phyloP scores from a whole-genome alignment of 495 filamentous ascomycete species.

The Aeminium ludgeri region DNA sequence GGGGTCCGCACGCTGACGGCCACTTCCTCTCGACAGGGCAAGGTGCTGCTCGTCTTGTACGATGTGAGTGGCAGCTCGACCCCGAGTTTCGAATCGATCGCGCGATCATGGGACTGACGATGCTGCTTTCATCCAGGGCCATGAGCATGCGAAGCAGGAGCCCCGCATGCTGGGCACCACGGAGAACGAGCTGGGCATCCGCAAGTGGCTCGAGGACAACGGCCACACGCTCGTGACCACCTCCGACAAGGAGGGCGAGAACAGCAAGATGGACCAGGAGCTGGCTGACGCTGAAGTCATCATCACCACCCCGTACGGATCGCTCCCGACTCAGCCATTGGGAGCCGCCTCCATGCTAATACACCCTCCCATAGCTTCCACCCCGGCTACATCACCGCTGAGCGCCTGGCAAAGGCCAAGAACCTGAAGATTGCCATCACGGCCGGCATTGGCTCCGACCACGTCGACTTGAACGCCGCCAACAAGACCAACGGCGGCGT shows the following conservation, averaged over 20 bases:
- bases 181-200: slow-evolving; percentile 92
- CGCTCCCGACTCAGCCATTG: neutral
- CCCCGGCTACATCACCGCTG: slow-evolving; percentile 91
- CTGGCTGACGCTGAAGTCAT: slow-evolving; percentile 94
- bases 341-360: slow-evolving; percentile 6
- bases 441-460: slow-evolving; percentile 94
- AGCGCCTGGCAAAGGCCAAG: slow-evolving; percentile 94
- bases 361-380: slow-evolving; percentile 56
- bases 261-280: slow-evolving; percentile 87
- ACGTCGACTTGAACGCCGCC: slow-evolving; percentile 90
- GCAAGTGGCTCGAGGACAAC: slow-evolving; percentile 90
- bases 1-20: slow-evolving; percentile 39
- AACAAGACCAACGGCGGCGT: slow-evolving; percentile 97
- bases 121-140: slow-evolving; percentile 32
- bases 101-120: slow-evolving; percentile 10
- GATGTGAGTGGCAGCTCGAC: slow-evolving; percentile 38
- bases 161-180: slow-evolving; percentile 82
- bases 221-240: slow-evolving; percentile 94
- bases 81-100: neutral
- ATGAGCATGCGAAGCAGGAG: slow-evolving; percentile 55
- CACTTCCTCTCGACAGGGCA: slow-evolving; percentile 43
- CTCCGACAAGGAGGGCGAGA: slow-evolving; percentile 88
- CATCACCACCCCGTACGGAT: slow-evolving; percentile 85
- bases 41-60: slow-evolving; percentile 60
- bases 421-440: slow-evolving; percentile 92